phyloP scores from a whole-genome alignment of 192 early-diverging fungal genomes.

The Backusella luteola region DNA sequence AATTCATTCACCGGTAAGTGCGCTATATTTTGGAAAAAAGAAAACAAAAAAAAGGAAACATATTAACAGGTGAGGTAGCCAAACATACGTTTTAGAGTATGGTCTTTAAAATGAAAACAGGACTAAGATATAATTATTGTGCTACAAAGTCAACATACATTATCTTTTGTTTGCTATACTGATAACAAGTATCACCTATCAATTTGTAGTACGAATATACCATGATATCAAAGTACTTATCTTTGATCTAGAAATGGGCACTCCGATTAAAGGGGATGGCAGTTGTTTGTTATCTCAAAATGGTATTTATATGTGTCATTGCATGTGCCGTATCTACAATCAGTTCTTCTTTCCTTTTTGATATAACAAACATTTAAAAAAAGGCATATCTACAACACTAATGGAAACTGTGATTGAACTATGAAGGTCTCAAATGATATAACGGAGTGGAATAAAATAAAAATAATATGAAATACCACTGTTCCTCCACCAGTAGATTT shows the following conservation, averaged over 20 bases:
- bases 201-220: neutral
- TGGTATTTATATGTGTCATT: neutral
- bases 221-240: neutral
- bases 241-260: neutral
- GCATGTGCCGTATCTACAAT: neutral
- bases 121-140: neutral
- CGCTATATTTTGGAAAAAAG: neutral
- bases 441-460: neutral
- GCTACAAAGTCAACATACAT: neutral
- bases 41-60: neutral
- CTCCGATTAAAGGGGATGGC: neutral
- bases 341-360: neutral
- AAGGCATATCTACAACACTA: neutral
- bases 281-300: neutral
- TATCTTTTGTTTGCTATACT: slow-evolving; percentile 9
- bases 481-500: neutral
- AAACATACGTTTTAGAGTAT: neutral
- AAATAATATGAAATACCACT: neutral
- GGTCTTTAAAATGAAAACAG: neutral
- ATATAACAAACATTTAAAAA: neutral
- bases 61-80: neutral
- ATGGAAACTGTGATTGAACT: neutral
- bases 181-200: slow-evolving; percentile 1
- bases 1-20: neutral
- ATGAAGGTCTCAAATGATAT: neutral